Evolutionary conservation across 768 basidiomycete species (phyloP), one percentile per base, ranked within the genome.

Genomic region (Leucosporidium yakuticum): DNA sequence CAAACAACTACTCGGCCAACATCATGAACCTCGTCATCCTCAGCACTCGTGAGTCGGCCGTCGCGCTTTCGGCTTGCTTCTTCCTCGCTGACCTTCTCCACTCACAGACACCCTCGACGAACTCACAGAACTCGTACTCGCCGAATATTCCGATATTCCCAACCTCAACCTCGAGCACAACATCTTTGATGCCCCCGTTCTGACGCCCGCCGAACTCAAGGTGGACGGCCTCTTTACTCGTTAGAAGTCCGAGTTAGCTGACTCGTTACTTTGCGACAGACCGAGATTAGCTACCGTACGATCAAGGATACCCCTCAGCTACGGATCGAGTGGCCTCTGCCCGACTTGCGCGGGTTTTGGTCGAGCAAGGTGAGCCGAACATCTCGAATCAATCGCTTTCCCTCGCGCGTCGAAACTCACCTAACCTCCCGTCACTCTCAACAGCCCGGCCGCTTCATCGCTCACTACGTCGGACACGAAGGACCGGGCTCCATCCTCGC

Each of bases 401-500:
- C n/a, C n/a, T n/a, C n/a, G n/a, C n/a, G n/a, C n/a, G n/a, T n/a
- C n/a, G n/a, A n/a, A 29, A 9, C 32, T 27, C 15, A 2, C 44
- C 44, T 31, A 61, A 15, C 73, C 72, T 51, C 65, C n/a, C 90
- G 87, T 54, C 25, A 54, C 19, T 15, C 27, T 1, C 11, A 1
- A 87, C 4, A 82, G 91, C 87, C 96, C 14, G 91, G 79, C 85
- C 89, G 67, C 78, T 94, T 75, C 84, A 83, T 74, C 84, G 87
- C 80, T 84, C 93, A 80, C 80, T 88, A 64, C 84, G 83, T 64
- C 78, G 86, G 74, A 85, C 91, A 90, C 84, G 85, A 74, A 81
- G 86, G 77, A 2, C 86, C 88, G 47, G 95, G 95, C 2, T 97
- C 95, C 2, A 68, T 75, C 1, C 80, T 98, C 74, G 90, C 92